These are phyloP conservation scores for Pezicula carpinea DNA, from an alignment of 2,329 filamentous ascomycete species.

Conservation along the genomic window DNA sequence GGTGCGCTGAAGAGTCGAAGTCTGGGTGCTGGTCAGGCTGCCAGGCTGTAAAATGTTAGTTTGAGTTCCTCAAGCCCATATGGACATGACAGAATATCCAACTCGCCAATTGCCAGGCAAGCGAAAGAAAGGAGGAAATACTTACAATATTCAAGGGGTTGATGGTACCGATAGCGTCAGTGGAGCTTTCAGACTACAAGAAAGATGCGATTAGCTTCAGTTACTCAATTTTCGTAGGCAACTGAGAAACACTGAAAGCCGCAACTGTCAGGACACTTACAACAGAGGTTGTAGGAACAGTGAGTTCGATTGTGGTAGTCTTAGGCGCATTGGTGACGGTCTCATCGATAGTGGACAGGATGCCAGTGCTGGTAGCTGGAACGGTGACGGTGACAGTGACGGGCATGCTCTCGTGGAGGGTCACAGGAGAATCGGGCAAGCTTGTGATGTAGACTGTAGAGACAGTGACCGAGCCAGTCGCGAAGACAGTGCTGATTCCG, in stretches of 20 bases:
- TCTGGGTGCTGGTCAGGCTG: background rate
- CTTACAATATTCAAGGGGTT: no score
- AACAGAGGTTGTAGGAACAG: background rate
- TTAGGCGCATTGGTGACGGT: no score
- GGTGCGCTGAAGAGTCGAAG: background rate
- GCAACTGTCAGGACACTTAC: background rate
- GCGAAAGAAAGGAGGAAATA: no score
- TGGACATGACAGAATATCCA: no score
- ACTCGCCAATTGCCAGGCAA: no score
- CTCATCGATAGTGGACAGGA: no score
- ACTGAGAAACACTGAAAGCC: no score
- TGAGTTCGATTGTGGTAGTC: background rate
- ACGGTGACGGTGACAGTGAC: constrained; percentile 7
- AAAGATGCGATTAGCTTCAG: no score
- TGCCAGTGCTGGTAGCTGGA: no score
- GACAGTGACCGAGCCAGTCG: constrained; percentile 9
- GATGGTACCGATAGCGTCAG: no score
- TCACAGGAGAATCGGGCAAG: constrained; percentile 5
- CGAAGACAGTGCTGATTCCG: constrained; percentile 14
- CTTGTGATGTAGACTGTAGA: constrained; percentile 11
- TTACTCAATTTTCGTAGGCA: no score
- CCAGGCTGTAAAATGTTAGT: background rate
- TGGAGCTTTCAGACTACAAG: no score
- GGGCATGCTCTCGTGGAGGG: background rate
- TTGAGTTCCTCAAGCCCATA: background rate